phyloP scores from a whole-genome alignment of 306 rosid species.

The Sicyos baderoa region DNA sequence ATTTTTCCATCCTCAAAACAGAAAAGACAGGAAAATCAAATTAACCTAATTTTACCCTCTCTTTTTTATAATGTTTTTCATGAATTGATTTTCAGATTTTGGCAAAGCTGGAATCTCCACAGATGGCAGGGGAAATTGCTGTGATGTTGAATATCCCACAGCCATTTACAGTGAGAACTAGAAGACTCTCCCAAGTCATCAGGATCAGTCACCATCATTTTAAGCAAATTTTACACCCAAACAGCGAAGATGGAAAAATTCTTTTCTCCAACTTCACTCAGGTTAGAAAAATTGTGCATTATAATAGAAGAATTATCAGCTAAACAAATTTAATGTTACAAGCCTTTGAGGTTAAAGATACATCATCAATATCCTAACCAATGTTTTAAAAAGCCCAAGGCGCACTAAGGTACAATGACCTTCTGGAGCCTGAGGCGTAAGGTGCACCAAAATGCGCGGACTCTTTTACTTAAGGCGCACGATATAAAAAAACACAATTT shows the following conservation, averaged over 20 bases:
- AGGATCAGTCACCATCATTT: constrained; percentile 59
- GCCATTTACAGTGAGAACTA: constrained; percentile 78
- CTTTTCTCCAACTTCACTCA: constrained; percentile 51
- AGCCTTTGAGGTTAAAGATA: background rate
- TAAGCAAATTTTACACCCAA: constrained; percentile 67
- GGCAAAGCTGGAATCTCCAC: constrained; percentile 52
- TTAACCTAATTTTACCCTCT: background rate
- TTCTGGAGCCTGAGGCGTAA: no score
- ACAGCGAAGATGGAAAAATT: constrained; percentile 50
- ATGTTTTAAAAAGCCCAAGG: no score
- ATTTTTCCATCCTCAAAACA: background rate
- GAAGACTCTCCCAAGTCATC: constrained; percentile 63
- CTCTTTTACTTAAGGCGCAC: no score
- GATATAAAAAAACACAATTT: no score
- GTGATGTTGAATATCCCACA: constrained; percentile 71
- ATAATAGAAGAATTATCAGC: background rate
- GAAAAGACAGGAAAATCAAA: background rate
- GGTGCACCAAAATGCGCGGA: no score
- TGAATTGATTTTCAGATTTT: constrained; percentile 40
- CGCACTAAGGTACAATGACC: no score
- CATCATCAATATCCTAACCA: background rate
- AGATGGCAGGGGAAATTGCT: constrained; percentile 71
- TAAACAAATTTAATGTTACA: background rate
- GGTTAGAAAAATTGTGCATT: constrained; percentile 35
- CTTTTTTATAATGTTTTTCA: background rate